Evolutionary conservation across 2,329 filamentous ascomycete species (phyloP).

Genomic region (Didymella keratinophila): DNA sequence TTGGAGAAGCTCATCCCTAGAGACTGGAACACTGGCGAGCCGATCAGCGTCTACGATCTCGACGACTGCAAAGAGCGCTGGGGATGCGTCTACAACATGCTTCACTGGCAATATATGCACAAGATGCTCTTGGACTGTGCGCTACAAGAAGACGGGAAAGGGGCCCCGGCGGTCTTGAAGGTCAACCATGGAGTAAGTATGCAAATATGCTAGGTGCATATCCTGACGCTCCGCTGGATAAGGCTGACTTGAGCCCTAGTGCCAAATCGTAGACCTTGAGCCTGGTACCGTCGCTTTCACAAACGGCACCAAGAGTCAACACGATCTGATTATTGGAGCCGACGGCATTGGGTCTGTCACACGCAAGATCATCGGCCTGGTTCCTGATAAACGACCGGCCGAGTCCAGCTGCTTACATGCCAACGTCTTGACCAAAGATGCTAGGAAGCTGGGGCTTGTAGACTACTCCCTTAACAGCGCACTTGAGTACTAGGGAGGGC

Average conservation of each 20-base stretch:
- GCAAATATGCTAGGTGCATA: neutral
- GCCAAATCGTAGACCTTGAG: constrained; percentile 14
- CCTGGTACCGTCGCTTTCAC: constrained; percentile 50
- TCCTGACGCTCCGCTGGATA: neutral
- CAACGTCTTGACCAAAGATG: constrained; percentile 69
- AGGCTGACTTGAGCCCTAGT: constrained; percentile 28
- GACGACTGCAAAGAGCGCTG: constrained; percentile 70
- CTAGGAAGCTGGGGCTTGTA: constrained; percentile 65
- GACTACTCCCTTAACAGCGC: constrained; percentile 68
- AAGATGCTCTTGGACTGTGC: constrained; percentile 69
- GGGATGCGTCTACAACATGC: constrained; percentile 71
- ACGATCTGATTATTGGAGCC: constrained; percentile 69
- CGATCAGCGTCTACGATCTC: constrained; percentile 69
- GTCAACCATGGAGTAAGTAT: constrained; percentile 63
- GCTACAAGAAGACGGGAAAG: constrained; percentile 60
- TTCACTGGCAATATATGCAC: constrained; percentile 74
- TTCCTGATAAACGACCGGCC: constrained; percentile 65
- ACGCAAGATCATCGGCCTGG: constrained; percentile 66
- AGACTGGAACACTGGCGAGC: constrained; percentile 74
- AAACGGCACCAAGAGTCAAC: constrained; percentile 59
- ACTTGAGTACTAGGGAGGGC: constrained; percentile 74
- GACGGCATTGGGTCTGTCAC: constrained; percentile 73
- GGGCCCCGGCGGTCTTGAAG: constrained; percentile 60
- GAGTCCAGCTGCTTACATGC: constrained; percentile 69
- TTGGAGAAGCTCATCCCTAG: constrained; percentile 71